Evolutionary conservation across 2,329 filamentous ascomycete species (phyloP).

Genomic region (Calonectria crousiana): DNA sequence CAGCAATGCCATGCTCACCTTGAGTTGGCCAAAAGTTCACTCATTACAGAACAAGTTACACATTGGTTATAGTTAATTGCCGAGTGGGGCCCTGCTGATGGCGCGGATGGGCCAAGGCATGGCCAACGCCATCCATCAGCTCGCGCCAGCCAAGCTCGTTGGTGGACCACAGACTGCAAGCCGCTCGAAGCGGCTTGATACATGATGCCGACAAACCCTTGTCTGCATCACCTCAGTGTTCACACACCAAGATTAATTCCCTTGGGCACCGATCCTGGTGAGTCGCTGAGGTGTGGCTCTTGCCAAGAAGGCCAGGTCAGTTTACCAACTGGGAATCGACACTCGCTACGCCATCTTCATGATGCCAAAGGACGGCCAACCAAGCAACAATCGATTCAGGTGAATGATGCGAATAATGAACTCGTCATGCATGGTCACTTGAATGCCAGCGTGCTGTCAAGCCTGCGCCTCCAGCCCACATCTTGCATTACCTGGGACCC

Average conservation of each 20-base stretch:
- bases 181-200: slow-evolving; percentile 39
- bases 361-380: not conserved
- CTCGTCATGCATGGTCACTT: slow-evolving; percentile 20
- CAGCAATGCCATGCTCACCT: slow-evolving; percentile 13
- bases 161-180: slow-evolving; percentile 38
- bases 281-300: slow-evolving; percentile 9
- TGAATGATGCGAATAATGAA: slow-evolving; percentile 19
- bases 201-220: slow-evolving; percentile 37
- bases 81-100: slow-evolving; percentile 21
- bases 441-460: slow-evolving; percentile 29
- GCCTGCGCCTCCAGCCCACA: slow-evolving; percentile 37
- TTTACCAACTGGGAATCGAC: slow-evolving; percentile 8
- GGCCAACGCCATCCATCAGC: slow-evolving; percentile 32
- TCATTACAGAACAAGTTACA: not conserved
- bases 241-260: slow-evolving; percentile 33
- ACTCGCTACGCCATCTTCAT: not conserved
- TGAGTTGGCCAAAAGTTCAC: not conserved
- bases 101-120: slow-evolving; percentile 25
- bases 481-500: slow-evolving; percentile 26
- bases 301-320: not conserved
- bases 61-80: slow-evolving; percentile 27
- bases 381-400: not conserved
- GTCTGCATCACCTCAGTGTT: slow-evolving; percentile 38
- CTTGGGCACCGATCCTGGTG: slow-evolving; percentile 1
- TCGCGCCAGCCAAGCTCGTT: slow-evolving; percentile 30